Percentiles rank a stretch among this genome's conserved stretches.
phyloP scores from a whole-genome alignment of 2,329 filamentous ascomycete genomes.

The Huntiella decipiens region DNA sequence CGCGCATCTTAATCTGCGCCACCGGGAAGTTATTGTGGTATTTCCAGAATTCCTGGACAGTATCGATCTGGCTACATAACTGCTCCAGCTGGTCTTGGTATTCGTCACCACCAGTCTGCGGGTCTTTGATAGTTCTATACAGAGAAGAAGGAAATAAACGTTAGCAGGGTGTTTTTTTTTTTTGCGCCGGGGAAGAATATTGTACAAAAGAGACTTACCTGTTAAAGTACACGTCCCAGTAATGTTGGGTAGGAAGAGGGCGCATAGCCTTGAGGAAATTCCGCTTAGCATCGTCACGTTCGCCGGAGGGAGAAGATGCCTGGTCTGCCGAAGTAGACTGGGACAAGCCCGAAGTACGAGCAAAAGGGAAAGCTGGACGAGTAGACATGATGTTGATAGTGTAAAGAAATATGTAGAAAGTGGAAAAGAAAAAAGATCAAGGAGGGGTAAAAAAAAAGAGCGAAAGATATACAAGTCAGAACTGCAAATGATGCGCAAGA shows the following conservation, averaged over 20 bases:
- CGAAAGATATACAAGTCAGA: constrained; percentile 1
- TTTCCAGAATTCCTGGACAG: constrained; percentile 69
- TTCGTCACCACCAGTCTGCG: constrained; percentile 22
- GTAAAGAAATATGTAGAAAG: constrained; percentile 3
- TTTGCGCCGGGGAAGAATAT: too few species aligned
- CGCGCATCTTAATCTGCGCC: constrained; percentile 55
- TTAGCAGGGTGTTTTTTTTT: neutral
- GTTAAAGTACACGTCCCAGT: constrained; percentile 57
- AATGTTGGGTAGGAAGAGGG: constrained; percentile 58
- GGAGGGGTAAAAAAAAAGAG: neutral
- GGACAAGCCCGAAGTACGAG: constrained; percentile 42
- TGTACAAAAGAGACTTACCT: constrained; percentile 21
- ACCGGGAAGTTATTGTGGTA: constrained; percentile 69
- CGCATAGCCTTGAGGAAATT: constrained; percentile 62
- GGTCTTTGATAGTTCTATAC: constrained; percentile 26
- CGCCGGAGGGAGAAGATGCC: constrained; percentile 47
- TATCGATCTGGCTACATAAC: constrained; percentile 49
- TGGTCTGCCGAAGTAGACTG: constrained; percentile 41
- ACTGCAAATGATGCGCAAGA: neutral
- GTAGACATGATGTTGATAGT: constrained; percentile 28
- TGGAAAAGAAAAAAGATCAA: neutral
- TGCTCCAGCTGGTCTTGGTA: constrained; percentile 41
- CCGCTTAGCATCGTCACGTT: constrained; percentile 63
- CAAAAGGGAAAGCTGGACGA: constrained; percentile 40
- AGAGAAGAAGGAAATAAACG: neutral